A percentile compares a stretch with the other conserved stretches of the same genome.
Conservation (phyloP, 2,329 filamentous ascomycete species). For the Nemania sp. region DNA sequence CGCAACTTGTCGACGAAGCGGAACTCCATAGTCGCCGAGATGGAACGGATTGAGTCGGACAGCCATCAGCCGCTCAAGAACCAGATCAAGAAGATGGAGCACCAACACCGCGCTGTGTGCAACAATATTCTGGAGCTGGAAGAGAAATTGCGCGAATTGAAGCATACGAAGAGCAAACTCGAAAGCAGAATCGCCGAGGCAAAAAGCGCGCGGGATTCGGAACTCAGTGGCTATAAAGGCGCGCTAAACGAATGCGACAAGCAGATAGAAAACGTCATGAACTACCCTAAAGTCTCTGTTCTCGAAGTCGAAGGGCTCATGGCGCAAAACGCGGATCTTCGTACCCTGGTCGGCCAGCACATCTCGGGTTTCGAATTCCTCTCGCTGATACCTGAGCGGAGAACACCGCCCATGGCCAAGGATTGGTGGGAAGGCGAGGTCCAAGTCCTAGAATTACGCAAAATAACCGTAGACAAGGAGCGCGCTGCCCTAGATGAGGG, state of each 20-base stretch:
- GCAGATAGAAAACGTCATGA: constrained; percentile 64
- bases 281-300: constrained; percentile 58
- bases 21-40: constrained; percentile 55
- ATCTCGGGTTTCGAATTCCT: constrained; percentile 59
- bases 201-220: constrained; percentile 69
- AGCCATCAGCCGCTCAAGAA: constrained; percentile 61
- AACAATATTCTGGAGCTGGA: constrained; percentile 69
- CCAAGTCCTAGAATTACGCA: constrained; percentile 57
- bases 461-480: constrained; percentile 63
- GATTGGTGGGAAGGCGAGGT: constrained; percentile 73
- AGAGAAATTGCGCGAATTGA: constrained; percentile 64
- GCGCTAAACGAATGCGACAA: constrained; percentile 68
- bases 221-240: constrained; percentile 71
- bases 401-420: constrained; percentile 71
- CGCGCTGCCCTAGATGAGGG: constrained; percentile 70
- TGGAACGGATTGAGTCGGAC: constrained; percentile 58
- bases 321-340: constrained; percentile 25
- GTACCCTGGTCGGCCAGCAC: constrained; percentile 30
- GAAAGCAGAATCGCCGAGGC: constrained; percentile 64
- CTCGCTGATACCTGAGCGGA: constrained; percentile 63
- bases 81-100: constrained; percentile 63
- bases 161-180: constrained; percentile 62
- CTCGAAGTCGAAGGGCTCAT: constrained; percentile 53
- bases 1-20: constrained; percentile 56
- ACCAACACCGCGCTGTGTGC: constrained; percentile 59